Conservation (phyloP, 2,329 filamentous ascomycete genomes). For the Ceratocystis destructans region DNA sequence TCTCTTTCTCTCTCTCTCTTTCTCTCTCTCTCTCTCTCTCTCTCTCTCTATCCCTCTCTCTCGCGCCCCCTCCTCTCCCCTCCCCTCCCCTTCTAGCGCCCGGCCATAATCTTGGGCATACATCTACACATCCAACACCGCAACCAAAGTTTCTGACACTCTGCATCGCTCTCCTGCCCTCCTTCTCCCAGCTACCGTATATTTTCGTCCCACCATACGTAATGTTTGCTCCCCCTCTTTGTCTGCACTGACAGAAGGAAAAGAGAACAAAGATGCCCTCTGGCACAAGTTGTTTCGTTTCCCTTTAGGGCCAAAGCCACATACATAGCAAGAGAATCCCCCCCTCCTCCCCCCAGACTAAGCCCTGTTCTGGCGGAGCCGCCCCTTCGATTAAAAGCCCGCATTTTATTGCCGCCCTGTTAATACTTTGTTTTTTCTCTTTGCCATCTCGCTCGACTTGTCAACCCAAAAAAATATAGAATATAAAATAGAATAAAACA, state of each 20-base stretch:
- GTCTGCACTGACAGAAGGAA: neutral
- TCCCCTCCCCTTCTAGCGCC: no score
- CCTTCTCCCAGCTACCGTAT: neutral
- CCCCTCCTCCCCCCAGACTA: neutral
- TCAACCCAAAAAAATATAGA: no score
- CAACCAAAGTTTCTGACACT: neutral
- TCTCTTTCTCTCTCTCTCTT: no score
- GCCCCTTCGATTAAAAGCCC: neutral
- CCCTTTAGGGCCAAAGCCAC: neutral
- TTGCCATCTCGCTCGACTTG: neutral
- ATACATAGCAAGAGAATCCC: neutral
- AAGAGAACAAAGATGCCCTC: neutral
- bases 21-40: no score
- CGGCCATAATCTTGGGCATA: neutral
- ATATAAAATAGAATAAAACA: no score
- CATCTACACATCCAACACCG: neutral
- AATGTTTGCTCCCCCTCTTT: neutral
- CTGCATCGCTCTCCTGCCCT: neutral
- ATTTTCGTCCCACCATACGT: neutral
- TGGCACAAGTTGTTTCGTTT: neutral
- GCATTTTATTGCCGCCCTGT: neutral
- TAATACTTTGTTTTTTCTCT: neutral
- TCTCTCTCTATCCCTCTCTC: no score
- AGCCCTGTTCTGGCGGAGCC: neutral
- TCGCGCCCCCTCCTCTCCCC: no score